A percentile compares a stretch with the other conserved stretches of the same genome.
Evolutionary conservation across 495 filamentous ascomycete genomes (phyloP).

Genomic region (Coniosporium apollinis): DNA sequence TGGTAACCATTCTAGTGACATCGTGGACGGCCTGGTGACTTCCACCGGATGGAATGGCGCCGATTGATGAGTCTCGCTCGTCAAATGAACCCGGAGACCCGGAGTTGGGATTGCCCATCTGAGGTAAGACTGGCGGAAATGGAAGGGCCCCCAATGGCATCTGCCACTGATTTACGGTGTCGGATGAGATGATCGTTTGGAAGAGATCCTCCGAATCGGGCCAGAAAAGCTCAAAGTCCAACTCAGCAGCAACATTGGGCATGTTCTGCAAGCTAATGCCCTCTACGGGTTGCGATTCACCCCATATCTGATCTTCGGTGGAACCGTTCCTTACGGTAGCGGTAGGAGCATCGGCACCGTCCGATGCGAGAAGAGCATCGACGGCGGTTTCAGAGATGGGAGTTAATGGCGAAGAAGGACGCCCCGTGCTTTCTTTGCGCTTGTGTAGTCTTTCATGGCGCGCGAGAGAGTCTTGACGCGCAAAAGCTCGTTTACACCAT

Average conservation of each 20-base stretch:
- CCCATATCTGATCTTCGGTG: too few species aligned
- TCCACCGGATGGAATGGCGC: constrained; percentile 27
- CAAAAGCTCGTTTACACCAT: constrained; percentile 28
- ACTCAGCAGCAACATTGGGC: too few species aligned
- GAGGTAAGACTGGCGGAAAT: constrained; percentile 24
- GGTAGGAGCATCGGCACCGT: too few species aligned
- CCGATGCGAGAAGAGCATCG: too few species aligned
- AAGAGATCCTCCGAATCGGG: constrained; percentile 33
- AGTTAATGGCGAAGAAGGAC: constrained; percentile 11
- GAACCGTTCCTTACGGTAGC: too few species aligned
- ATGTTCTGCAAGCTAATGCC: too few species aligned
- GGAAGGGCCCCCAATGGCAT: constrained; percentile 29
- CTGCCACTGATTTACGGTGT: constrained; percentile 30
- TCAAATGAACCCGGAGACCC: constrained; percentile 25
- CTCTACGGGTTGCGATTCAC: too few species aligned
- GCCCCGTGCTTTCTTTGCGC: constrained; percentile 19
- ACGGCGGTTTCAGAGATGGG: too few species aligned
- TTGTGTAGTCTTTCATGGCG: constrained; percentile 32
- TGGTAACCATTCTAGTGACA: constrained; percentile 33
- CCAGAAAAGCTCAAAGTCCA: constrained; percentile 32
- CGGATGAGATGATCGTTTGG: constrained; percentile 29
- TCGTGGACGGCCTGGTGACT: constrained; percentile 31
- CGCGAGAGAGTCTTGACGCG: constrained; percentile 31
- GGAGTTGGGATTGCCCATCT: constrained; percentile 21
- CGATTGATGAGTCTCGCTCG: constrained; percentile 25